Base-by-base conservation (phyloP, 139 green algal genomes). In the Edaphochlamys debaryana region DNA sequence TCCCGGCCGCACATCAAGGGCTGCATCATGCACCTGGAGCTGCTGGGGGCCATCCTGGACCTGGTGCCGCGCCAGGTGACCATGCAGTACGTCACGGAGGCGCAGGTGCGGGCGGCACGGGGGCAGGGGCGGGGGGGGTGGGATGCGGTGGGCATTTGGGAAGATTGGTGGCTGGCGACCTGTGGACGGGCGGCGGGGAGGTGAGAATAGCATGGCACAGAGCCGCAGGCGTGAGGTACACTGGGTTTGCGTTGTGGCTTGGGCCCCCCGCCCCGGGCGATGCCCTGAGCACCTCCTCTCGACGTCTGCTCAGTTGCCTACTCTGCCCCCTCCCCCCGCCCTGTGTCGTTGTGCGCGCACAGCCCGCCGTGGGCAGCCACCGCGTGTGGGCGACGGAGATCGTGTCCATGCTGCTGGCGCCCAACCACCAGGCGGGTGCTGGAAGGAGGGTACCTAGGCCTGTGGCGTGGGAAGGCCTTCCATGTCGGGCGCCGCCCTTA, bases 361-460 rank as follows among this genome's bases (percentile, higher is more conserved):
- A 85, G 79, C 79, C 68, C 27, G 86, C 87, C 4, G 79, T 91
- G 56, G 87, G 87, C 50, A 91, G 60, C 58, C 87, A 91, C 83
- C 82, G 87, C 27, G 82, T 91, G 45, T 86, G 79, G 68, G 78
- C 82, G 0, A 79, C 79, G 32, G 87, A 88, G 62, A 73, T 85
- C 5, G 73, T 89, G 23, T 73, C 69, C 30, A 79, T 72, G 64
- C 85, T 89, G 73, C 64, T 89, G 52, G 80, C 48, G 17, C 71
- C 62, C 45, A 80, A 74, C 60, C 54, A 77, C 62, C 38, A 30
- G 15, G n/a, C n/a, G n/a, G n/a, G n/a, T n/a, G n/a, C n/a, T n/a
- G n/a, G n/a, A n/a, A n/a, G n/a, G n/a, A n/a, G n/a, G n/a, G n/a
- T n/a, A n/a, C n/a, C n/a, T n/a, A n/a, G n/a, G n/a, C n/a, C n/a